Evolutionary conservation across 1,284 basidiomycete genomes (phyloP), one percentile per base, ranked within the genome.

Genomic region (Leccinum colubrinum): DNA sequence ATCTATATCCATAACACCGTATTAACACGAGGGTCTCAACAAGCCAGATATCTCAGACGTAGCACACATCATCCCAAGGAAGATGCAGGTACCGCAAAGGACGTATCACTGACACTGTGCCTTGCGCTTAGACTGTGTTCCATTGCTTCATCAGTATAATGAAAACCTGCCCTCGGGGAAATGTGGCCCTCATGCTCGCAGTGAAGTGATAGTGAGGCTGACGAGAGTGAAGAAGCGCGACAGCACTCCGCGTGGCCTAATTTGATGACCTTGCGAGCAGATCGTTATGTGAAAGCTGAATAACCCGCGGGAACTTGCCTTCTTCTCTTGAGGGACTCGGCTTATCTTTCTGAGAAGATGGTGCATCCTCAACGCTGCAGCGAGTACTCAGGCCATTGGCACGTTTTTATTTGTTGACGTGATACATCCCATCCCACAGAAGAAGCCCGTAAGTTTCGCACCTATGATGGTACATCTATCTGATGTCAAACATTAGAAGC

Each of bases 131-230:
- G 46, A 51, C 58, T 54, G 54, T 50, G 60, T 72, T 73, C 72
- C 63, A 68, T 73, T 70, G 60, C 52, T 61, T 74, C 70, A 72
- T 71, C 52, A 62, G 15, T 55, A 50, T 52, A 59, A 71, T 74
- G 72, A 73, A 71, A 69, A 51, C 71, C 68, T 72, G 62, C 71
- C 63, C 50, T 61, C 17, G 53, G 56, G 51, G 59, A 60, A 63
- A 59, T 55, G 56, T 66, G 37, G 39, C 51, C 59, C 54, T 61
- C 64, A 52, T 62, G 61, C 62, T 60, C 27, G 58, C 46, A 14
- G 57, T 59, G 66, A 61, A 58, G 58, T 56, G 53, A 50, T 20
- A 56, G 37, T 27, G 41, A 63, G 39, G 57, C 51, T 57, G 39
- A 51, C 48, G 41, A 72, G 51, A 58, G 59, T 48, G 64, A 60